Conservation (phyloP, 2,329 filamentous ascomycete species). For the Paecilomyces niveus region DNA sequence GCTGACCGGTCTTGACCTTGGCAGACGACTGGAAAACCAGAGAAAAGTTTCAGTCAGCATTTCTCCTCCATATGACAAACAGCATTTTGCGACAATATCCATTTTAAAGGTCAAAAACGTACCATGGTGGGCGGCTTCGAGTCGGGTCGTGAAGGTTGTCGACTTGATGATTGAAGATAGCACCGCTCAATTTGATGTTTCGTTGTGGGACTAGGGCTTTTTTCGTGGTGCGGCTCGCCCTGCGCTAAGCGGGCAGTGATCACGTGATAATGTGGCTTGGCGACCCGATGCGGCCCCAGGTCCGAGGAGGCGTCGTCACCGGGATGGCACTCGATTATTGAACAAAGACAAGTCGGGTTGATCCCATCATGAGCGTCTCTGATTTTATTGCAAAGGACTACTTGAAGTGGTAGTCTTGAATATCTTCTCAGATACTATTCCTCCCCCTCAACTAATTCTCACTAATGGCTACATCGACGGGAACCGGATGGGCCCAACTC, state of each 20-base stretch:
- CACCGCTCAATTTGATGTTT: constrained; percentile 31
- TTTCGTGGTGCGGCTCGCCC: constrained; percentile 18
- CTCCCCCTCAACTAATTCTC: not conserved
- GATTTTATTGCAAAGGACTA: not conserved
- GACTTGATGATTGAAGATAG: constrained; percentile 38
- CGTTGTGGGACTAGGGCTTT: constrained; percentile 42
- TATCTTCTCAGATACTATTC: not conserved
- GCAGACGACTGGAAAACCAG: constrained; percentile 47
- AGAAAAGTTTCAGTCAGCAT: constrained; percentile 17
- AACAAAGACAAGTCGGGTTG: not conserved
- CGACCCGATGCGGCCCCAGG: not conserved
- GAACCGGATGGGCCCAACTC: constrained; percentile 80
- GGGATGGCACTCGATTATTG: not conserved
- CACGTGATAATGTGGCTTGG: constrained; percentile 14
- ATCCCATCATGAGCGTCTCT: not conserved
- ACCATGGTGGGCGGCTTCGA: constrained; percentile 38
- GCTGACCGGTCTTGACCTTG: constrained; percentile 89
- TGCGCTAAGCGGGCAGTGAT: constrained; percentile 21
- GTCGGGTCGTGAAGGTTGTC: constrained; percentile 39
- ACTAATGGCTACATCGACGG: constrained; percentile 50
- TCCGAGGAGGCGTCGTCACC: not conserved
- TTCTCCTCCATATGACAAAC: not conserved
- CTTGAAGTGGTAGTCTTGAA: not conserved
- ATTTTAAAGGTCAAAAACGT: constrained; percentile 16
- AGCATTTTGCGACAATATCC: not conserved